These are phyloP conservation scores for Leptographium galeiforme DNA, from an alignment of 2,329 filamentous ascomycete species.

Conservation along the genomic window DNA sequence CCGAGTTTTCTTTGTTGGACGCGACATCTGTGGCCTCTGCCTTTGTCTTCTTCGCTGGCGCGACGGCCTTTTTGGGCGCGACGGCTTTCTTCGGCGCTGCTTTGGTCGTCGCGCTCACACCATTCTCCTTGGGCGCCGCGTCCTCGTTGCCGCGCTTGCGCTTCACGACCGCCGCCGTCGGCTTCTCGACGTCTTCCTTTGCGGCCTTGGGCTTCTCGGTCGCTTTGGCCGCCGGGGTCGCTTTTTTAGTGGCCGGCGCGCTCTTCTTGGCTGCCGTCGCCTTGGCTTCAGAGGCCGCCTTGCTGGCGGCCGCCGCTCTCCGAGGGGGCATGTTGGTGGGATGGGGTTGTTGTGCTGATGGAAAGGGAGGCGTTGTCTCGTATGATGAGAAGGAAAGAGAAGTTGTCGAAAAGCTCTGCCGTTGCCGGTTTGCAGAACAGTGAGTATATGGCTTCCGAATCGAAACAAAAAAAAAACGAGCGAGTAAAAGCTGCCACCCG, in stretches of 20 bases:
- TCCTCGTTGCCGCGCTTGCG: constrained; percentile 8
- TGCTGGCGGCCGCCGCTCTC: constrained; percentile 3
- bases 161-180: background rate
- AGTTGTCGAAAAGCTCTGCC: background rate
- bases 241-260: constrained; percentile 8
- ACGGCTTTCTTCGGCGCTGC: background rate
- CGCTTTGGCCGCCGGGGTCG: constrained; percentile 3
- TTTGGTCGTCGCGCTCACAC: background rate
- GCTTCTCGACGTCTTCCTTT: constrained; percentile 3
- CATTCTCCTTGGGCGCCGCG: constrained; percentile 8
- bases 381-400: background rate
- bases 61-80: constrained; percentile 7
- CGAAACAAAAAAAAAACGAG: background rate
- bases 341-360: background rate
- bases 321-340: constrained; percentile 8
- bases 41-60: constrained; percentile 15
- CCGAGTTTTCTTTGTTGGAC: background rate
- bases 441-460: background rate
- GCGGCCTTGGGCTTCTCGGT: background rate
- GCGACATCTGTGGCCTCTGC: background rate
- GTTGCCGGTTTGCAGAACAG: background rate
- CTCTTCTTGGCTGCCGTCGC: constrained; percentile 17
- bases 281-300: constrained; percentile 14
- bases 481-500: background rate
- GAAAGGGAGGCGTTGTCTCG: background rate